These are phyloP conservation scores for Candida ulmi DNA, from an alignment of 805 yeast genomes.

Conservation along the genomic window DNA sequence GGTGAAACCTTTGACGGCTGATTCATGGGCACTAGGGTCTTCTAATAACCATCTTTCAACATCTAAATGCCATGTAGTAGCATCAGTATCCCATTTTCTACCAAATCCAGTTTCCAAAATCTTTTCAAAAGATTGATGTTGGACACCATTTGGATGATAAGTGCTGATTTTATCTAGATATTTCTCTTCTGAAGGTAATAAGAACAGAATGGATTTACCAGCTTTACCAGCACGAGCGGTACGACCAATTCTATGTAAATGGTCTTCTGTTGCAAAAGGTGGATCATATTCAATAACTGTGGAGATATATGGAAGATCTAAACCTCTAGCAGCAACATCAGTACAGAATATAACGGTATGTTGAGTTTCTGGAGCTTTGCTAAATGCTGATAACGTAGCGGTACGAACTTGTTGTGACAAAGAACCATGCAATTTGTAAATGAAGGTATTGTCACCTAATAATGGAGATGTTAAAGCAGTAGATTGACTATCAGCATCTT, in stretches of 20 bases:
- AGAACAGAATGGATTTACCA: conserved; percentile 74
- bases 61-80: conserved; percentile 93
- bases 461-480: conserved; percentile 51
- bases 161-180: conserved; percentile 60
- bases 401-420: conserved; percentile 80
- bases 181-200: conserved; percentile 90
- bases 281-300: conserved; percentile 92
- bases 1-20: conserved; percentile 77
- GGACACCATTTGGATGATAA: conserved; percentile 52
- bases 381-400: conserved; percentile 47
- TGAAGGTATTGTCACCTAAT: conserved; percentile 39
- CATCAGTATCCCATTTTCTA: conserved; percentile 82
- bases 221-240: conserved; percentile 94
- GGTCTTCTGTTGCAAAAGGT: conserved; percentile 91
- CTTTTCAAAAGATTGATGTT: conserved; percentile 43
- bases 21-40: conserved; percentile 49
- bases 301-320: conserved; percentile 83
- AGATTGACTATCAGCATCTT: conserved; percentile 22
- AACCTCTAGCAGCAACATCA: conserved; percentile 96
- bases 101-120: conserved; percentile 34
- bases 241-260: conserved; percentile 93
- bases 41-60: conserved; percentile 85
- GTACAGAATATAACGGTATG: conserved; percentile 83
- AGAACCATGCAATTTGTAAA: conserved; percentile 84
- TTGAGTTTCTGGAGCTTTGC: conserved; percentile 34